phyloP scores from a whole-genome alignment of 2,329 filamentous ascomycete species.

The Periconia macrospinosa region DNA sequence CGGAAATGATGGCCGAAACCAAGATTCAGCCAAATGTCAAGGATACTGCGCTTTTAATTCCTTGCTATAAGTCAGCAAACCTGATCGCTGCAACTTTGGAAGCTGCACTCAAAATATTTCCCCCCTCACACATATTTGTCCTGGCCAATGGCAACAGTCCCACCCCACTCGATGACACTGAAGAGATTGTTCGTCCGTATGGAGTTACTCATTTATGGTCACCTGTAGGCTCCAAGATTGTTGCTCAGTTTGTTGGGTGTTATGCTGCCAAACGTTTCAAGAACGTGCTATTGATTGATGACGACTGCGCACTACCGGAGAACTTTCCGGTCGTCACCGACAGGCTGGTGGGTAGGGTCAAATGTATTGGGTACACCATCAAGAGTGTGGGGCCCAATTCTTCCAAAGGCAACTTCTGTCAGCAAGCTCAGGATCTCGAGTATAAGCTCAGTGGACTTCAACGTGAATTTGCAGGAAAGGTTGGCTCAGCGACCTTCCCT shows the following conservation, averaged over 20 bases:
- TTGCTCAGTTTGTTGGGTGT: slow-evolving; percentile 54
- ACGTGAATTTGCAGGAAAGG: slow-evolving; percentile 47
- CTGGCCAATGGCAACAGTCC: slow-evolving; percentile 54
- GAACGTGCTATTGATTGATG: slow-evolving; percentile 54
- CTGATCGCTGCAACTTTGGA: slow-evolving; percentile 48
- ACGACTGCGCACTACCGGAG: slow-evolving; percentile 52
- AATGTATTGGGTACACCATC: slow-evolving; percentile 55
- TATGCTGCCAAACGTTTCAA: slow-evolving; percentile 50
- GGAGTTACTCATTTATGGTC: slow-evolving; percentile 55
- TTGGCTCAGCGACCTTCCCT: slow-evolving; percentile 54
- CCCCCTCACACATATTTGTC: slow-evolving; percentile 50
- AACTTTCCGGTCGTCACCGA: slow-evolving; percentile 53
- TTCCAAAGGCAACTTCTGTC: slow-evolving; percentile 42
- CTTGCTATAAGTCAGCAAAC: slow-evolving; percentile 51
- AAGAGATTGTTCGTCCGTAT: slow-evolving; percentile 47
- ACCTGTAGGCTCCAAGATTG: slow-evolving; percentile 53
- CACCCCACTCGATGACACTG: slow-evolving; percentile 52
- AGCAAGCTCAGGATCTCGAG: slow-evolving; percentile 56
- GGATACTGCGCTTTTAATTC: slow-evolving; percentile 50
- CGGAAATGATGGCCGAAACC: slow-evolving; percentile 22
- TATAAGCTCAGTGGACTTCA: slow-evolving; percentile 55
- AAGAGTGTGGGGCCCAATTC: slow-evolving; percentile 46
- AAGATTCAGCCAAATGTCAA: slow-evolving; percentile 26
- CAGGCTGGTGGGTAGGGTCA: slow-evolving; percentile 45
- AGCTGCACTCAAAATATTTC: slow-evolving; percentile 52